Base-by-base conservation (phyloP, 75 land plant genomes). In the Cunninghamia lanceolata region DNA sequence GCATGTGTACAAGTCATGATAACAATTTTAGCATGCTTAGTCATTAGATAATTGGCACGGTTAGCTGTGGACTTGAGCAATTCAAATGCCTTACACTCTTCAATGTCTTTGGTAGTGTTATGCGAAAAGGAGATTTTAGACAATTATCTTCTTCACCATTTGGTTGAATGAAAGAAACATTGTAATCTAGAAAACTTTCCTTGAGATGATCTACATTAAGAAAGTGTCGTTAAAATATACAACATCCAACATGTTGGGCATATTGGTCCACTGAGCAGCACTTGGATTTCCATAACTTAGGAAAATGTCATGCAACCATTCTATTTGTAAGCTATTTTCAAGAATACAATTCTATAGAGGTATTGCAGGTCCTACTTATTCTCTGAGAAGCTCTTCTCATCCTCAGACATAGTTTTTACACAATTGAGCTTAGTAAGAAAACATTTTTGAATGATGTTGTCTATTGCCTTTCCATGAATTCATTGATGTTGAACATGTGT, bases 1-100 rank as follows among this genome's bases (percentile, higher is more conserved):
- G 99, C 99, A 92, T 98, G 99, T 63, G 99, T 98, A 88, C 99
- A 98, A 35, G 99, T 98, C 99, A 98, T 98, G 10, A 99, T 99
- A 10, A 98, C 99, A 81, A 98, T 96, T 86, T 98, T 98, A 38
- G 99, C 99, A 85, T 98, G 99, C 86, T 96, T 98, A 3, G 99
- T 95, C 99, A 98, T 98, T 59, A 98, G 86, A 84, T 98, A 98
- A 87, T 98, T 98, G 84, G 99, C 97, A 75, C 99, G 88, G 88
- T 98, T 99, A 85, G 94, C 97, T 66, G 97, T 97, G 85, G 97
- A 94, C 83, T 98, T 98, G 13, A 98, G 94, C 83, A 98, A 89
- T 89, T 98, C 99, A 93, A 98, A 98, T 71, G 99, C 99, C 82
- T 95, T 92, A 52, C 99, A 98, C 87, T 98, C 99, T 91, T 95